Percentiles rank a stretch among this genome's conserved stretches.
phyloP scores from a whole-genome alignment of 805 yeast species.

The Teunomyces lycoperdinae region DNA sequence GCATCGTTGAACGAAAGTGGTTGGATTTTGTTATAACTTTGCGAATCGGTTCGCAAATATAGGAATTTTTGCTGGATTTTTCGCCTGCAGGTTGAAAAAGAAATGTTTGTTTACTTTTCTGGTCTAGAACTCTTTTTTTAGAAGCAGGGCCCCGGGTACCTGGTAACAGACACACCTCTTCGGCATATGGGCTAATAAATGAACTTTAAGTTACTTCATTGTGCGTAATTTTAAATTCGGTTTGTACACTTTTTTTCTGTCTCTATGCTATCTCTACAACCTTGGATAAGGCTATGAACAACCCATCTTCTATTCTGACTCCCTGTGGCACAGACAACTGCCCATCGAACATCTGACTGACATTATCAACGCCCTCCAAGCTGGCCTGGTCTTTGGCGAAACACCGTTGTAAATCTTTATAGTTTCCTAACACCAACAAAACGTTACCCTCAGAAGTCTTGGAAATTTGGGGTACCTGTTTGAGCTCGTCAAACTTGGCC shows the following conservation, averaged over 20 bases:
- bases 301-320: slow-evolving; percentile 68
- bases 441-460: slow-evolving; percentile 25
- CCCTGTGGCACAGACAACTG: slow-evolving; percentile 51
- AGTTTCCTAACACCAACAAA: slow-evolving; percentile 62
- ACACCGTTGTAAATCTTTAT: slow-evolving; percentile 52
- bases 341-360: slow-evolving; percentile 70
- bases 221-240: background rate
- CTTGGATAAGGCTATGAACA: slow-evolving; percentile 53
- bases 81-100: background rate
- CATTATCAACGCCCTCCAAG: slow-evolving; percentile 52
- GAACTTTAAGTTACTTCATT: too few species aligned
- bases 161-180: too few species aligned
- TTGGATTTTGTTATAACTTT: background rate
- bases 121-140: slow-evolving; percentile 5
- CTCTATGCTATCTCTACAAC: slow-evolving; percentile 1
- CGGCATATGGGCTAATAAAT: background rate
- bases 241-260: background rate
- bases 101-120: slow-evolving; percentile 1
- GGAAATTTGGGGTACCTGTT: slow-evolving; percentile 12
- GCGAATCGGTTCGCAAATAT: slow-evolving; percentile 3
- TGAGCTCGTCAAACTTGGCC: slow-evolving; percentile 14
- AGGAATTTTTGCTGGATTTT: background rate
- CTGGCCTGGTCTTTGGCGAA: slow-evolving; percentile 50
- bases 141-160: background rate
- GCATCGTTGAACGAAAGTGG: slow-evolving; percentile 25